These are phyloP conservation scores for Glaciozyma martinii DNA, from an alignment of 768 basidiomycete species.

Conservation along the genomic window DNA sequence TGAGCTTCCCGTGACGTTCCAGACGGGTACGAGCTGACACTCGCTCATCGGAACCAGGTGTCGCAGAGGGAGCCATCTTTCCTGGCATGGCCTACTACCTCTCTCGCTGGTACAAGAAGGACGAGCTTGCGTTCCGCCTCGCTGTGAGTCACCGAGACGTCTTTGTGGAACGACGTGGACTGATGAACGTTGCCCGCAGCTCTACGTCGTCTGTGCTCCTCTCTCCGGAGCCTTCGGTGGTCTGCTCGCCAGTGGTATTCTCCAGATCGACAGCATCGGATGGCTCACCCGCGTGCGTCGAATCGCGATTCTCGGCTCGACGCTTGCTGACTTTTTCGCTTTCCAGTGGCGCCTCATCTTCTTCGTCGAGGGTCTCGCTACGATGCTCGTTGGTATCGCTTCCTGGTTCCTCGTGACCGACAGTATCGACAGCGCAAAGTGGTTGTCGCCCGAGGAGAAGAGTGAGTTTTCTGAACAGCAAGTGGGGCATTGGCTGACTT, in stretches of 20 bases:
- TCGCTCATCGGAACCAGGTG: too few relatives aligned
- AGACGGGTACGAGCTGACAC: too few relatives aligned
- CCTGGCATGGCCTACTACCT: conserved; percentile 23
- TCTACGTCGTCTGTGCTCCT: conserved; percentile 34
- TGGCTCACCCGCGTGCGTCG: background rate
- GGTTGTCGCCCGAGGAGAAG: conserved; percentile 29
- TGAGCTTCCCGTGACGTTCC: too few relatives aligned
- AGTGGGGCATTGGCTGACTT: too few relatives aligned
- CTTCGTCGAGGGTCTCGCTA: conserved; percentile 28
- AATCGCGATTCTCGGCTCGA: too few relatives aligned
- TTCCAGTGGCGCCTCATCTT: background rate
- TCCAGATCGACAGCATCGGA: conserved; percentile 10
- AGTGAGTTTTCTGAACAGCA: conserved; percentile 7
- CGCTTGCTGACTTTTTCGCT: too few relatives aligned
- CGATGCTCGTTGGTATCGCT: conserved; percentile 17
- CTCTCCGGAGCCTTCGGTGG: conserved; percentile 34
- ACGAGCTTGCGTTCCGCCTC: conserved; percentile 33
- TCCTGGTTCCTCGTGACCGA: conserved; percentile 25
- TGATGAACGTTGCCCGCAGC: too few relatives aligned
- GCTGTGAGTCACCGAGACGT: background rate
- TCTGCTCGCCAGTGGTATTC: conserved; percentile 32
- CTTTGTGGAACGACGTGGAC: too few relatives aligned
- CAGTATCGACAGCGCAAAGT: conserved; percentile 20
- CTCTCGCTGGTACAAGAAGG: conserved; percentile 17
- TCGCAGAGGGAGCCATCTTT: conserved; percentile 22